Percentiles rank a stretch among this genome's conserved stretches.
Conservation (phyloP, 2,329 filamentous ascomycete species). For the Chaetomium strumarium region DNA sequence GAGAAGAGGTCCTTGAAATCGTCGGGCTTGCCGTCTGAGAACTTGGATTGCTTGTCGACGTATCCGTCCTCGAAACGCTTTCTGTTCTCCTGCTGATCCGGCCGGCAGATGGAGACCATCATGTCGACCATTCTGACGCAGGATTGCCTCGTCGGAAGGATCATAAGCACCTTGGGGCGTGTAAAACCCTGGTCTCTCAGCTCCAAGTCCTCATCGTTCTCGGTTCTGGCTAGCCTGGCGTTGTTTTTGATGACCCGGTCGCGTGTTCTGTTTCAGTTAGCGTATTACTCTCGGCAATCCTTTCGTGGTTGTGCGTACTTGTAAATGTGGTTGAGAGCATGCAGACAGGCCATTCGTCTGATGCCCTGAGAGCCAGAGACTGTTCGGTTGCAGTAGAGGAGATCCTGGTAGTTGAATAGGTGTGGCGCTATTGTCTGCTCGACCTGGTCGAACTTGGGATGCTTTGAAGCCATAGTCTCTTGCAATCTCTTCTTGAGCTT, state of each 20-base stretch:
- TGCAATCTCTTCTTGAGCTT: constrained; percentile 67
- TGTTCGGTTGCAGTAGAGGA: constrained; percentile 69
- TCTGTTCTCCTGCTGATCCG: constrained; percentile 91
- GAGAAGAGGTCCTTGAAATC: constrained; percentile 88
- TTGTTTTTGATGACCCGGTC: constrained; percentile 93
- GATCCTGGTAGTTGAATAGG: constrained; percentile 76
- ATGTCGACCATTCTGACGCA: constrained; percentile 73
- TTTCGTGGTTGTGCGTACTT: constrained; percentile 51
- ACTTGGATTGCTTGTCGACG: constrained; percentile 60
- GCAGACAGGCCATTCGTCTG: constrained; percentile 68
- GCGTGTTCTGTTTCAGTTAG: constrained; percentile 54
- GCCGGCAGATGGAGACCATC: constrained; percentile 68
- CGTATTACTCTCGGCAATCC: neutral
- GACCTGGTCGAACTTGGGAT: constrained; percentile 52
- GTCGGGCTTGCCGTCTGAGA: constrained; percentile 68
- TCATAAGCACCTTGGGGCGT: constrained; percentile 83
- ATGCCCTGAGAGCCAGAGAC: constrained; percentile 62
- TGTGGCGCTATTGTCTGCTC: constrained; percentile 63
- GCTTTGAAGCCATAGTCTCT: constrained; percentile 46
- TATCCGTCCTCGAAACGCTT: constrained; percentile 87
- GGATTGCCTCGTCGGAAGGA: constrained; percentile 82
- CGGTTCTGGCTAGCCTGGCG: constrained; percentile 63
- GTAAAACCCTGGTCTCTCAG: constrained; percentile 93
- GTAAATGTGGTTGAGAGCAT: constrained; percentile 86
- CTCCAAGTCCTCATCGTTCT: constrained; percentile 60